Evolutionary conservation across 106 monocot genomes (phyloP).

Genomic region (Xerophyta viscosa): DNA sequence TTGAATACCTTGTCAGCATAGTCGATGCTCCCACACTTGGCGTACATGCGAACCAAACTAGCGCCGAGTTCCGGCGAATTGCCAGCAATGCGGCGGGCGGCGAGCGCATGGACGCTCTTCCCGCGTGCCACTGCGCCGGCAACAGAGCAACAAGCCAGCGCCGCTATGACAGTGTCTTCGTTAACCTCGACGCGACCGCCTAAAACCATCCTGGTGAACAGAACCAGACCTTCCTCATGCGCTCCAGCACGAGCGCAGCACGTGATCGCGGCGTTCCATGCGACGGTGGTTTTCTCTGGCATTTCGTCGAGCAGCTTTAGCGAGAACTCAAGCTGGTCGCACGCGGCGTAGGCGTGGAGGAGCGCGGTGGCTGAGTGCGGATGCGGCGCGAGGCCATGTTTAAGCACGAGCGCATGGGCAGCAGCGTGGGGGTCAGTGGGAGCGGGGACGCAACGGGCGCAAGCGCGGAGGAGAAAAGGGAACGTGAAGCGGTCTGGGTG

Average conservation of each 20-base stretch:
- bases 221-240: not conserved
- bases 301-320: slow-evolving; percentile 36
- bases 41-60: slow-evolving; percentile 15
- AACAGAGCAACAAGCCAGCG: slow-evolving; percentile 4
- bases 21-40: slow-evolving; percentile 15
- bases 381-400: slow-evolving; percentile 9
- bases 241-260: slow-evolving; percentile 1
- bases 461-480: slow-evolving; percentile 24
- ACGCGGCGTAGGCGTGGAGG: slow-evolving; percentile 19
- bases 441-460: slow-evolving; percentile 1
- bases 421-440: slow-evolving; percentile 4
- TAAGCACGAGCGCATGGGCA: slow-evolving; percentile 11
- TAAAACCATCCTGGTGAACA: not conserved
- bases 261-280: slow-evolving; percentile 15
- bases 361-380: slow-evolving; percentile 25
- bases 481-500: slow-evolving; percentile 27
- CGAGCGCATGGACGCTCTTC: slow-evolving; percentile 2
- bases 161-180: slow-evolving; percentile 9
- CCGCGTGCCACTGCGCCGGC: slow-evolving; percentile 1
- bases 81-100: not conserved
- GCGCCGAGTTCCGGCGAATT: slow-evolving; percentile 4
- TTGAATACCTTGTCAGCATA: slow-evolving; percentile 10
- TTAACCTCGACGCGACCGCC: not conserved
- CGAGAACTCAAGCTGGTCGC: not conserved
- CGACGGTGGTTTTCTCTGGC: slow-evolving; percentile 12